These are phyloP conservation scores for Oenanthe sinensis DNA, from an alignment of 129 eudicot genomes.

Conservation along the genomic window DNA sequence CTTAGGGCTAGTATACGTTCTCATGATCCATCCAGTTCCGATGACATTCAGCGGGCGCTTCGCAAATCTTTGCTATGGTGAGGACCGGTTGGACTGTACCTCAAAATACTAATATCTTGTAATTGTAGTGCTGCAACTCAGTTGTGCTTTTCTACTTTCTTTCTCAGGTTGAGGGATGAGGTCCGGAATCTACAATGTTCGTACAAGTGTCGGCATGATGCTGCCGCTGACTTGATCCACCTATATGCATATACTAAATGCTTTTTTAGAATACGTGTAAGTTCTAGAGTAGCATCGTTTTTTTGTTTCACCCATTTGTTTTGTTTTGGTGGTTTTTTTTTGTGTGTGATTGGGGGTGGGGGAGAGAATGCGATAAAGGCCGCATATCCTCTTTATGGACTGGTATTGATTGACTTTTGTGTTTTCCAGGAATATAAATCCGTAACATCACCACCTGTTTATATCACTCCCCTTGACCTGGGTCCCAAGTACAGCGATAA, in stretches of 20 bases:
- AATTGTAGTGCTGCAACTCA: neutral
- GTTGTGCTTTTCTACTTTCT: neutral
- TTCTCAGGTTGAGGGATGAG: slow-evolving; percentile 85
- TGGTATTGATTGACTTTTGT: neutral
- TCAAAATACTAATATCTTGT: neutral
- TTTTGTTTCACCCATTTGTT: neutral
- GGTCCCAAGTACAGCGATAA: slow-evolving; percentile 84
- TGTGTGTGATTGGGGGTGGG: neutral
- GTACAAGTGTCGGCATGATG: slow-evolving; percentile 82
- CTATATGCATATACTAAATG: slow-evolving; percentile 78
- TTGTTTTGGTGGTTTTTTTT: neutral
- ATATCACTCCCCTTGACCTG: slow-evolving; percentile 88
- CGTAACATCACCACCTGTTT: slow-evolving; percentile 77
- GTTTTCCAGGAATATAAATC: slow-evolving; percentile 57
- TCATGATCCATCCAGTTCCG: slow-evolving; percentile 78
- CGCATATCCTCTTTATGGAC: neutral
- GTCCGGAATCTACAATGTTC: slow-evolving; percentile 84
- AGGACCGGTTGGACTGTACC: slow-evolving; percentile 7
- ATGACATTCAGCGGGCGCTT: slow-evolving; percentile 50
- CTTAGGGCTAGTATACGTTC: slow-evolving; percentile 58
- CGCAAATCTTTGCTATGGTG: slow-evolving; percentile 81
- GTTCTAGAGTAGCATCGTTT: slow-evolving; percentile 10
- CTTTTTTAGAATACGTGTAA: slow-evolving; percentile 71
- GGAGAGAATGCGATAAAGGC: neutral
- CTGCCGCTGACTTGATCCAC: slow-evolving; percentile 98